Evolutionary conservation across 352 stramenopile species (phyloP).

Genomic region (Phytophthora pisi): DNA sequence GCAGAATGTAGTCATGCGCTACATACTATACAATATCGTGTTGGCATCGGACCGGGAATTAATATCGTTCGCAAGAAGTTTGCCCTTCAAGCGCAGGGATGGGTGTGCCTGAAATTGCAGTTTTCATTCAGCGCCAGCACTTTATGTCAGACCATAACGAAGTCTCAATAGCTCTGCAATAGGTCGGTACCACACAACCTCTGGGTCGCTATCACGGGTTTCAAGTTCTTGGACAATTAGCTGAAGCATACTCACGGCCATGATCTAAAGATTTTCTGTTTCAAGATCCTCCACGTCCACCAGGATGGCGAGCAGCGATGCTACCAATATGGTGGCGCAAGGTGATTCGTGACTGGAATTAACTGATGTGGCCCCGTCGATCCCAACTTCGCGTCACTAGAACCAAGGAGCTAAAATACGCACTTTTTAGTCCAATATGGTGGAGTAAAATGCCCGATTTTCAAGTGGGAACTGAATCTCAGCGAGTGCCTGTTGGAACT

Average conservation of each 20-base stretch:
- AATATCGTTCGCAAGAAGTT: no score
- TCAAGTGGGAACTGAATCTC: no score
- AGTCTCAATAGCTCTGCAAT: background rate
- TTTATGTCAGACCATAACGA: background rate
- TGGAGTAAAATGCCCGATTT: no score
- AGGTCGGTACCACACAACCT: background rate
- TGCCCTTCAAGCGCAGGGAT: no score
- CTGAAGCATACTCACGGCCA: background rate
- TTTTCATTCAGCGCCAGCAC: background rate
- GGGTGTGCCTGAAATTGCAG: background rate
- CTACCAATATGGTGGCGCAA: slow-evolving; percentile 1
- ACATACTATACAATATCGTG: no score
- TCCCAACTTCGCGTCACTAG: background rate
- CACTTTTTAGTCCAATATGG: no score
- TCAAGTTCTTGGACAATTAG: background rate
- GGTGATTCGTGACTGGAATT: background rate
- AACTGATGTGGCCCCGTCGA: background rate
- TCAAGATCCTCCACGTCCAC: slow-evolving; percentile 1
- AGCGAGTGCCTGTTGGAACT: no score
- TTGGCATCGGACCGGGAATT: no score
- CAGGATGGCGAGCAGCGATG: background rate
- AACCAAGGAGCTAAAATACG: background rate
- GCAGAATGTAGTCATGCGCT: no score
- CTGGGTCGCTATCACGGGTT: no score
- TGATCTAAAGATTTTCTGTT: slow-evolving; percentile 3